Evolutionary conservation across 2,329 filamentous ascomycete genomes (phyloP).

Genomic region (Ceratocystis ficicola): DNA sequence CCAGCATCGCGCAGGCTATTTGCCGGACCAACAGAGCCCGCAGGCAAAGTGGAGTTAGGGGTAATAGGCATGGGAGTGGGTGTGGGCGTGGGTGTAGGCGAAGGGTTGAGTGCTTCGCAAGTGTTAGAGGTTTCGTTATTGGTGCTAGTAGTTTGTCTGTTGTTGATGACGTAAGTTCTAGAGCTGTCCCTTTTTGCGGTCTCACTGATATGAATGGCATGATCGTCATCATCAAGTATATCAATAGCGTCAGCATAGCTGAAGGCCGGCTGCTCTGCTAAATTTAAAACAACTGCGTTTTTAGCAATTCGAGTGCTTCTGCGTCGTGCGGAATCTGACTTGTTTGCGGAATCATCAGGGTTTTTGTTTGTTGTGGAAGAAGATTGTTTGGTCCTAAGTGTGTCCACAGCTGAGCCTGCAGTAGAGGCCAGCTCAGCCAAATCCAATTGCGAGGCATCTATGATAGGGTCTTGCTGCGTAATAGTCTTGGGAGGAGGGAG

Average conservation of each 20-base stretch:
- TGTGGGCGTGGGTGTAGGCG: background rate
- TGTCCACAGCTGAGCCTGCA: background rate
- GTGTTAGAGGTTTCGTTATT: background rate
- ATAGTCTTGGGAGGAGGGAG: background rate
- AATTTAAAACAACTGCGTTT: background rate
- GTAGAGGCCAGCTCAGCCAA: background rate
- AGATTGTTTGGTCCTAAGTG: background rate
- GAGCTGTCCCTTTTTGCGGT: background rate
- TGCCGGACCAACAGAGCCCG: background rate
- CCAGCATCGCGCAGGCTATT: constrained; percentile 2
- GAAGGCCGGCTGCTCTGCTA: background rate
- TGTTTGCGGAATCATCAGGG: background rate
- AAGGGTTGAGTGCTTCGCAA: background rate
- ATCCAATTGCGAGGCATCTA: background rate
- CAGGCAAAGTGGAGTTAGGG: background rate
- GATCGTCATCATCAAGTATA: background rate
- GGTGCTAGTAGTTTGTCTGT: background rate
- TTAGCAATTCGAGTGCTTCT: constrained; percentile 2
- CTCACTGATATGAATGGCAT: background rate
- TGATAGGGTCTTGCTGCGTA: background rate
- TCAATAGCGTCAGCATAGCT: background rate
- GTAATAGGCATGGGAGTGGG: background rate
- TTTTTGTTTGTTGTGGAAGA: constrained; percentile 1
- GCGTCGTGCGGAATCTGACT: background rate
- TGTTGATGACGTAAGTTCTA: background rate